Conservation (phyloP, 495 filamentous ascomycete genomes). For the Amorphotheca resinae region DNA sequence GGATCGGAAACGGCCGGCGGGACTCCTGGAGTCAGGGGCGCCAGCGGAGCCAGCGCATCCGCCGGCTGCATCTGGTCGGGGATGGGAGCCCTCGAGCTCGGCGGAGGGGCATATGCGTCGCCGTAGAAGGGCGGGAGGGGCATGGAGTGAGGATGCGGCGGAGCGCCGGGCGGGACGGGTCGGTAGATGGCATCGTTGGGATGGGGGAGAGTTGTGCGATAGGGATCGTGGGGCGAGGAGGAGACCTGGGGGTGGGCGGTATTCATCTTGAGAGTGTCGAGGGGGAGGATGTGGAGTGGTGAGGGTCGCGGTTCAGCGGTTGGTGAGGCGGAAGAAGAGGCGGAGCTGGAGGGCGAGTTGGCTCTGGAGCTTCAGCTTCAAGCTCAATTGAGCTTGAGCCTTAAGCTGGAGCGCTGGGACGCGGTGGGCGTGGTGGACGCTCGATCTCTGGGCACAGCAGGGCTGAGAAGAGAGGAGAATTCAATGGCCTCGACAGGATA, state of each 20-base stretch:
- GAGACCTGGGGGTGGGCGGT: not conserved
- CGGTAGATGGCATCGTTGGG: not conserved
- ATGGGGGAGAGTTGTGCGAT: slow-evolving; percentile 4
- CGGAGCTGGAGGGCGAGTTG: not conserved
- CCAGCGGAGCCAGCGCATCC: slow-evolving; percentile 3
- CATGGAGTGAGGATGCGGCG: too few species aligned
- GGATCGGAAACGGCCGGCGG: slow-evolving; percentile 5
- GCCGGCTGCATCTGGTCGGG: slow-evolving; percentile 4
- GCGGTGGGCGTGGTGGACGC: too few species aligned
- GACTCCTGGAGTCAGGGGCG: slow-evolving; percentile 2
- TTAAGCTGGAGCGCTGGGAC: too few species aligned
- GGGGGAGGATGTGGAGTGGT: not conserved
- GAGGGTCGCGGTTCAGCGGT: not conserved
- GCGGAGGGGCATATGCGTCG: slow-evolving; percentile 6
- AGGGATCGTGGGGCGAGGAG: not conserved
- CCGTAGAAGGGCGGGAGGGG: slow-evolving; percentile 1
- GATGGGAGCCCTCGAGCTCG: slow-evolving; percentile 6
- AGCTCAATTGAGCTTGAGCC: too few species aligned
- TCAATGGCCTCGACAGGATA: too few species aligned
- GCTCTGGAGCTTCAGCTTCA: too few species aligned
- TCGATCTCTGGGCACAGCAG: too few species aligned
- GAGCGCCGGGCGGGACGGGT: not conserved
- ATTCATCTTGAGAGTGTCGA: not conserved
- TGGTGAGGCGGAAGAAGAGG: not conserved
- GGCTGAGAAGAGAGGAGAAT: too few species aligned